Conservation (phyloP, 305 asterid species). For the Rubia tinctorum region DNA sequence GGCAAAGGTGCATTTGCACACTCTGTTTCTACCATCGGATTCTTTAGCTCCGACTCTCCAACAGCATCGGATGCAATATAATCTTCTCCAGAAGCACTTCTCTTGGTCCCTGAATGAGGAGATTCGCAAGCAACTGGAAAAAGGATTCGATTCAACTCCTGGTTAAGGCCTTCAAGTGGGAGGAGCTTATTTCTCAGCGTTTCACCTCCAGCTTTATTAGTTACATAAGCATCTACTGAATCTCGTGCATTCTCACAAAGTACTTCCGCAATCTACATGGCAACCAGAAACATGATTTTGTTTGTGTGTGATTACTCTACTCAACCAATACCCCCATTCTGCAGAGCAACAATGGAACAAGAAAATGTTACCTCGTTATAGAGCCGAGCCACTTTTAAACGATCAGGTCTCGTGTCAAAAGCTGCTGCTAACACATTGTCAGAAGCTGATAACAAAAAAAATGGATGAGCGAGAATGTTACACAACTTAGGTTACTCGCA, state of each 20-base stretch:
- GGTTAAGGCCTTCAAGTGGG: slow-evolving; percentile 38
- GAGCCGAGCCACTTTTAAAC: slow-evolving; percentile 56
- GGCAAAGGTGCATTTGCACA: not conserved
- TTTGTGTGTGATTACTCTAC: not conserved
- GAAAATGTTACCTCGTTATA: slow-evolving; percentile 65
- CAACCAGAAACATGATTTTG: slow-evolving; percentile 9
- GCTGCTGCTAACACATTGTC: slow-evolving; percentile 57
- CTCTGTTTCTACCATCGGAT: not conserved
- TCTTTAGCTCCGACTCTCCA: not conserved
- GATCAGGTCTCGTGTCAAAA: slow-evolving; percentile 53
- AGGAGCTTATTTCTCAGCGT: slow-evolving; percentile 42
- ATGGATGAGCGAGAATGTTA: slow-evolving; percentile 16
- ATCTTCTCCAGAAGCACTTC: not conserved
- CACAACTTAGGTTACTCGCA: slow-evolving; percentile 1
- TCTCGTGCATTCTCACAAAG: slow-evolving; percentile 42
- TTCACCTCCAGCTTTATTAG: slow-evolving; percentile 31
- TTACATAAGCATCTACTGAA: slow-evolving; percentile 36
- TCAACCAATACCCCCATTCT: not conserved
- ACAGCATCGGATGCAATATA: slow-evolving; percentile 8
- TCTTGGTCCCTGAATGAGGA: slow-evolving; percentile 10
- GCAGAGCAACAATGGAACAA: not conserved
- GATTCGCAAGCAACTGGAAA: slow-evolving; percentile 34
- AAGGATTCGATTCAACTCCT: slow-evolving; percentile 56
- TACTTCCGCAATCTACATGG: slow-evolving; percentile 56
- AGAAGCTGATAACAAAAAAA: slow-evolving; percentile 46